A percentile compares a stretch with the other conserved stretches of the same genome.
Conservation (phyloP, 129 eudicot species). For the Chrysanthemum lavandulifolium region DNA sequence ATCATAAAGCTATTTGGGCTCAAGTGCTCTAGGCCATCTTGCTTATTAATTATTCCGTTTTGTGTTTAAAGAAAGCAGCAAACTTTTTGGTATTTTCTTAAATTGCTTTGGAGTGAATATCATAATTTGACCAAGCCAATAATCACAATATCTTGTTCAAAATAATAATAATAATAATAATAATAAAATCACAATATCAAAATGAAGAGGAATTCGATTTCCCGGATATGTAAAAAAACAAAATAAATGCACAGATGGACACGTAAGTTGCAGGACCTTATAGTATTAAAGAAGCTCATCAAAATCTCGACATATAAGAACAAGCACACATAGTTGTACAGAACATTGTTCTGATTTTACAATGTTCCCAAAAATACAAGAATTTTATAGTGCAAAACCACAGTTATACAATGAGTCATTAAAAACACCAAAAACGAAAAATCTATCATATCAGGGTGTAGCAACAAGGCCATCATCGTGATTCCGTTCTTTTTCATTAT, state of each 20-base stretch:
- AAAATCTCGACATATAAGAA: neutral
- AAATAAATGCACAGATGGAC: neutral
- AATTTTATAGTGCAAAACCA: conserved; percentile 15
- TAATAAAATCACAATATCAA: neutral
- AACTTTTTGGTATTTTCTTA: neutral
- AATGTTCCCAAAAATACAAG: conserved; percentile 4
- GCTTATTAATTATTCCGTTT: no score
- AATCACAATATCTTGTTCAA: neutral
- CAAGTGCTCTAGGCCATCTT: no score
- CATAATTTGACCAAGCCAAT: neutral
- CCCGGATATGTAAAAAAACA: neutral
- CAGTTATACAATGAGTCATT: neutral
- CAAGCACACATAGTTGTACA: conserved; percentile 21
- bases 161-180: no score
- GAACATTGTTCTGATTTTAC: conserved; percentile 20
- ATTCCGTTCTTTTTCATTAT: neutral
- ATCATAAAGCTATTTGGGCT: no score
- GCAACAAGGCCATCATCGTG: neutral
- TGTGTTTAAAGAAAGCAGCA: no score
- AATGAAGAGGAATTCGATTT: neutral
- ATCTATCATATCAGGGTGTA: conserved; percentile 4
- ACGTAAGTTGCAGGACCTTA: neutral
- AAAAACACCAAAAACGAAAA: neutral
- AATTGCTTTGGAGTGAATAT: neutral
- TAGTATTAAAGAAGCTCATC: neutral